These are phyloP conservation scores for Zoysia matrella DNA, from an alignment of 202 grass and related monocot species.

Conservation along the genomic window DNA sequence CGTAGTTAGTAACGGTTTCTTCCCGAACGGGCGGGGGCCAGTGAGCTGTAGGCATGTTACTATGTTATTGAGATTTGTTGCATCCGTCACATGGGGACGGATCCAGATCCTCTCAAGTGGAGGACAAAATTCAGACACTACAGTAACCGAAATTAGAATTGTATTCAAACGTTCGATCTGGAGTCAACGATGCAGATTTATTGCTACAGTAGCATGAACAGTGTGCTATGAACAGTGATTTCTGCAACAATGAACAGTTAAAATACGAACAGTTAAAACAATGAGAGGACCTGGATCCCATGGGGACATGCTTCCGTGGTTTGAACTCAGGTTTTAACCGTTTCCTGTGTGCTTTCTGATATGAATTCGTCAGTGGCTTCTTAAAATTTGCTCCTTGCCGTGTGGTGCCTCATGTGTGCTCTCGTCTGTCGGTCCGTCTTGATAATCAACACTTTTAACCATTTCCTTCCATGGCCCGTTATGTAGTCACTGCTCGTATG, in stretches of 20 bases:
- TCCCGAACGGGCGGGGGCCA: neutral
- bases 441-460: neutral
- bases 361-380: neutral
- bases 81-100: conserved; percentile 11
- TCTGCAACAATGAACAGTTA: no score
- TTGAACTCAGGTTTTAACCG: neutral
- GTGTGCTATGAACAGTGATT: no score
- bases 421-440: neutral
- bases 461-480: conserved; percentile 20
- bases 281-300: no score
- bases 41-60: neutral
- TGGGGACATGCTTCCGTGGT: neutral
- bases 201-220: no score
- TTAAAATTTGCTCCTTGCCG: neutral
- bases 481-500: neutral
- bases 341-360: neutral
- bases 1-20: conserved; percentile 15
- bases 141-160: no score
- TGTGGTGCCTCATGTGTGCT: neutral
- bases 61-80: conserved; percentile 24
- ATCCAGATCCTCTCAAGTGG: no score
- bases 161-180: no score
- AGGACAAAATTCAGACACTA: no score
- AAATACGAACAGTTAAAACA: no score
- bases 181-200: no score